Evolutionary conservation across 2,329 filamentous ascomycete genomes (phyloP).

Genomic region (Colletotrichum siamense): DNA sequence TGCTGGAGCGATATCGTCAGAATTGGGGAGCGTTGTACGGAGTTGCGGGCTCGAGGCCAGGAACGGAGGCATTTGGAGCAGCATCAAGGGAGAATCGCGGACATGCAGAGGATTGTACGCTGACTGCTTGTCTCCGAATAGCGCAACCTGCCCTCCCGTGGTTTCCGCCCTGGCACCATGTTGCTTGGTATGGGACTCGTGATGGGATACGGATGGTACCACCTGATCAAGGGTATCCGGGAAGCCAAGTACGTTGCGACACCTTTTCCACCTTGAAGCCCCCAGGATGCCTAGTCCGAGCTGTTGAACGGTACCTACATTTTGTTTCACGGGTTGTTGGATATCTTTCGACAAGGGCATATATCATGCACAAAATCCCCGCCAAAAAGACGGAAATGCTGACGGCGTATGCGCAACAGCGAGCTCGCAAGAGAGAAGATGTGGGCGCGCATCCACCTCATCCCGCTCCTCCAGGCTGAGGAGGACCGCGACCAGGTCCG

Average conservation of each 20-base stretch:
- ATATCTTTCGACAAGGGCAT: not conserved
- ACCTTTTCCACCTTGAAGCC: not conserved
- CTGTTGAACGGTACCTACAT: not conserved
- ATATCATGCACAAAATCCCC: not conserved
- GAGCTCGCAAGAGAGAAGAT: slow-evolving; percentile 97
- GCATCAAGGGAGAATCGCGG: not conserved
- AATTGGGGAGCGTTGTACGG: fast-evolving
- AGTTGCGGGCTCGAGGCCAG: not conserved
- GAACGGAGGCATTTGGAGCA: not conserved
- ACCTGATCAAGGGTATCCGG: slow-evolving; percentile 79
- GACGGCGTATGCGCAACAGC: slow-evolving; percentile 49
- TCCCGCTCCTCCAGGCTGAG: slow-evolving; percentile 92
- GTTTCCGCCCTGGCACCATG: slow-evolving; percentile 84
- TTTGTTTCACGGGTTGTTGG: not conserved
- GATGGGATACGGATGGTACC: slow-evolving; percentile 92
- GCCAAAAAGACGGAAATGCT: not conserved
- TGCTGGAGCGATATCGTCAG: fast-evolving
- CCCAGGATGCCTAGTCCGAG: fast-evolving
- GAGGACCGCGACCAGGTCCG: slow-evolving; percentile 95
- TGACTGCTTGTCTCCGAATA: slow-evolving; percentile 37
- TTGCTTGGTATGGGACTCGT: slow-evolving; percentile 77
- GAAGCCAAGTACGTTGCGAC: slow-evolving; percentile 80
- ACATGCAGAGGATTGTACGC: not conserved
- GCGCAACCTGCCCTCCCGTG: slow-evolving; percentile 91
- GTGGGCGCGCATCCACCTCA: slow-evolving; percentile 95